Percentiles rank a stretch among this genome's conserved stretches.
Conservation (phyloP, 2,329 filamentous ascomycete genomes). For the Ceratocystis huliohia region DNA sequence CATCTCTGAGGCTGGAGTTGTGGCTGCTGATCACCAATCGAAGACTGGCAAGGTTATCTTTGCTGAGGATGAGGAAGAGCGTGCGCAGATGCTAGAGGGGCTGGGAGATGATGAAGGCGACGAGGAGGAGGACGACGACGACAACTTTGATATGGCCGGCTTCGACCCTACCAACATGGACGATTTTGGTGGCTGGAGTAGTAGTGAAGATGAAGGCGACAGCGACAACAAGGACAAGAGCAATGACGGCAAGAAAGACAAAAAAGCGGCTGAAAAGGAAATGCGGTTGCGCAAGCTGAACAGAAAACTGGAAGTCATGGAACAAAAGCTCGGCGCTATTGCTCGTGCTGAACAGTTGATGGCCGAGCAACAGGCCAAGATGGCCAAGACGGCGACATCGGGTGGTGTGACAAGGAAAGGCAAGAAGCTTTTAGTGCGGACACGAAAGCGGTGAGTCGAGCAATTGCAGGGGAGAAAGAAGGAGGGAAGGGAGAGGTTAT, state of each 20-base stretch:
- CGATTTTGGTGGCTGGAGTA: constrained; percentile 20
- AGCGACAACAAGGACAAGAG: constrained; percentile 35
- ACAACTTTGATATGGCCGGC: constrained; percentile 20
- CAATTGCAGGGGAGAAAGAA: constrained; percentile 14
- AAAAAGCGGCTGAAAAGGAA: constrained; percentile 23
- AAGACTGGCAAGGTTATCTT: constrained; percentile 33
- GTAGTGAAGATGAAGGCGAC: constrained; percentile 28
- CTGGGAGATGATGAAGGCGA: constrained; percentile 27
- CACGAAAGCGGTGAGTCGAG: constrained; percentile 43
- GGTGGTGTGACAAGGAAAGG: constrained; percentile 47
- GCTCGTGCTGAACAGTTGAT: constrained; percentile 44
- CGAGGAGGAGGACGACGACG: constrained; percentile 26
- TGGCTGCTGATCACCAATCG: background rate
- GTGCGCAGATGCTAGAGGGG: constrained; percentile 25
- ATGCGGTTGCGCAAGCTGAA: constrained; percentile 34
- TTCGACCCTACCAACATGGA: constrained; percentile 22
- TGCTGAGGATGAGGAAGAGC: constrained; percentile 26
- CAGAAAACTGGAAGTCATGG: constrained; percentile 37
- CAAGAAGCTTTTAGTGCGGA: constrained; percentile 49
- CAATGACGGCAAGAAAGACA: constrained; percentile 25
- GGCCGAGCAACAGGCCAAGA: constrained; percentile 47
- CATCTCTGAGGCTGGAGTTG: constrained; percentile 21
- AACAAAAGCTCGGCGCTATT: constrained; percentile 42
- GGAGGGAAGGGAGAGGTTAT: background rate
- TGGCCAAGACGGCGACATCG: constrained; percentile 52